Conservation (phyloP, 495 filamentous ascomycete species). For the Aspergillus taichungensis region DNA sequence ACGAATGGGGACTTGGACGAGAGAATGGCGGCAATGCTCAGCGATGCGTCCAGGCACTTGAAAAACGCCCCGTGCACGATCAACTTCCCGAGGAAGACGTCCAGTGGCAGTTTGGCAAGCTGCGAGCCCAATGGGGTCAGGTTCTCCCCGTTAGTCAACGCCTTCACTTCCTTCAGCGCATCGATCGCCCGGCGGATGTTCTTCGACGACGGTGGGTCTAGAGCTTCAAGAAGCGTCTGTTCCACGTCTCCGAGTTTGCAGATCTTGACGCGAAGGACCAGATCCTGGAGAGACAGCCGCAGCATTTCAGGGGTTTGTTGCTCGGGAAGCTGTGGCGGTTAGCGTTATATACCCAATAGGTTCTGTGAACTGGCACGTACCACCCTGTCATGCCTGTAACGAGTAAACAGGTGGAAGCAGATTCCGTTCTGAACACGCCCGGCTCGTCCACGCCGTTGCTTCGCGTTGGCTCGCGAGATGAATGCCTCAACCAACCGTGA, state of each 20-base stretch:
- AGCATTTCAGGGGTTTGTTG: constrained; percentile 96
- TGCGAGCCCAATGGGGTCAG: constrained; percentile 81
- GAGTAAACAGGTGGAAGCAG: constrained; percentile 93
- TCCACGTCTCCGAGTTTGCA: constrained; percentile 91
- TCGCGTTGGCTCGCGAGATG: constrained; percentile 88
- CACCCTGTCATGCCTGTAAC: constrained; percentile 64
- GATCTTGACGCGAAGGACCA: constrained; percentile 93
- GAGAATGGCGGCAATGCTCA: constrained; percentile 86
- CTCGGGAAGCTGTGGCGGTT: constrained; percentile 53
- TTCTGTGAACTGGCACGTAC: constrained; percentile 15
- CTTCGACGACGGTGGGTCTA: constrained; percentile 82
- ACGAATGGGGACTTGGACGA: constrained; percentile 93
- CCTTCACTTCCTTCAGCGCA: constrained; percentile 85
- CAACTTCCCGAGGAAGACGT: constrained; percentile 90
- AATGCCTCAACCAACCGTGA: constrained; percentile 87
- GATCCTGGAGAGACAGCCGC: constrained; percentile 83
- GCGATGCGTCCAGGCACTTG: constrained; percentile 77
- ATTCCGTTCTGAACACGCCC: constrained; percentile 92
- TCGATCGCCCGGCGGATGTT: constrained; percentile 91
- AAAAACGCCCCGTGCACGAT: constrained; percentile 77
- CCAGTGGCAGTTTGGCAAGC: constrained; percentile 78
- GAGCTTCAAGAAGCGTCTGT: constrained; percentile 74
- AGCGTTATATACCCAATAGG: background rate
- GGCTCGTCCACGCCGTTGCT: constrained; percentile 86
- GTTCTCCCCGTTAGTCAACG: constrained; percentile 69